Evolutionary conservation across 2,329 filamentous ascomycete species (phyloP), one percentile per base, ranked within the genome.

Genomic region (Scorias spongiosa): DNA sequence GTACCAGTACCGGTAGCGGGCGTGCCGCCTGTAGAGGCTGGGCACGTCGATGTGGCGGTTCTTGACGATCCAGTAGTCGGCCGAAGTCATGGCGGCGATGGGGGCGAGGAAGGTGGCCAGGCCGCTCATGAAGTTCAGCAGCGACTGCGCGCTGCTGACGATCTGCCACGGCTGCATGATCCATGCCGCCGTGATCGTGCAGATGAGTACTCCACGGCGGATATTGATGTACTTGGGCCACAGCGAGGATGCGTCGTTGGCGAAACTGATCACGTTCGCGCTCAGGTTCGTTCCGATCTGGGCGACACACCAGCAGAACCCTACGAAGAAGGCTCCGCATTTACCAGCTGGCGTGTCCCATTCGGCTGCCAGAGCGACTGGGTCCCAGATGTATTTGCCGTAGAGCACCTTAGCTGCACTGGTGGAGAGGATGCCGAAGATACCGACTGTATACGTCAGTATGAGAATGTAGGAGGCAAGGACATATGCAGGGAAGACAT

Each of bases 101-200:
- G 76, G 76, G 0, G 74, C 77, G 0, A 82, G 63, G 60, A 83
- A 82, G 34, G 81, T 68, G 1, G 72, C 71, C 56, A 80, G 78
- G 0, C 77, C 78, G 38, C 71, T 68, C 71, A 84, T 80, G 50
- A 59, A 59, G 9, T 48, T 54, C 18, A 80, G 60, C 50, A 81
- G 75, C 1, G 70, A 75, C 2, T 60, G 56, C 2, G 77, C 78
- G 0, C 71, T 76, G 29, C 59, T 65, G 14, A 81, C 63, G 45
- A 81, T 81, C 61, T 79, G 79, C 78, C 77, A 81, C 1, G 76
- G 76, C 0, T 78, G 74, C 29, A 80, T 65, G 2, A 69, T 67
- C 75, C 75, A 80, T 17, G 53, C 55, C 2, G 62, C 64, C 2
- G 71, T 58, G 5, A 72, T 48, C 0, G 66, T 63, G 6, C 64